Conservation (phyloP, 2,329 filamentous ascomycete genomes). For the Cadophora sp. region DNA sequence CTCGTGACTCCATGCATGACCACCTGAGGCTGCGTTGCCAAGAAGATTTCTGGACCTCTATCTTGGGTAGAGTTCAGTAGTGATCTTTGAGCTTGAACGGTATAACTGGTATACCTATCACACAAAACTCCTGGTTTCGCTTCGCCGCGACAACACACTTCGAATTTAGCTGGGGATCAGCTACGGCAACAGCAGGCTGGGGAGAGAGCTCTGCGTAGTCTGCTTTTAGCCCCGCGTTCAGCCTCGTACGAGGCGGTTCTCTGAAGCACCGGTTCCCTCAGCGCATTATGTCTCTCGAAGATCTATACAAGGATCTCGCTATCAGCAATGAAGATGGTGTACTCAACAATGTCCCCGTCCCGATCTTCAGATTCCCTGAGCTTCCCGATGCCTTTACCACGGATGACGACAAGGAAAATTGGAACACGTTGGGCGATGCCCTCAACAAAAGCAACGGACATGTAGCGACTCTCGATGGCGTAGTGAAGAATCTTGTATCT, state of each 20-base stretch:
- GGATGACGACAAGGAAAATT: neutral
- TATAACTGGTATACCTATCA: no score
- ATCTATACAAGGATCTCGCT: neutral
- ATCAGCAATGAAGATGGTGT: neutral
- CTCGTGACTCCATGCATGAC: neutral
- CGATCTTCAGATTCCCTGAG: neutral
- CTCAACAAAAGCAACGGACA: conserved; percentile 4
- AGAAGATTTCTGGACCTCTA: neutral
- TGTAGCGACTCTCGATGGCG: neutral
- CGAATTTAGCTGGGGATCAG: neutral
- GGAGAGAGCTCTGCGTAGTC: neutral
- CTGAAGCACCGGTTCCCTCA: neutral
- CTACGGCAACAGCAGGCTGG: neutral
- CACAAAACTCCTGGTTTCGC: no score
- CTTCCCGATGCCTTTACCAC: neutral
- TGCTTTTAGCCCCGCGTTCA: neutral
- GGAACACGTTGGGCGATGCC: neutral
- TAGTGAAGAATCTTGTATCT: neutral
- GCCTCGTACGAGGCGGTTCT: neutral
- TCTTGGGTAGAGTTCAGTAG: neutral
- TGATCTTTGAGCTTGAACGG: no score
- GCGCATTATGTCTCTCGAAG: conserved; percentile 7
- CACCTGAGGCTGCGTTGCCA: neutral
- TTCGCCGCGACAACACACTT: no score
- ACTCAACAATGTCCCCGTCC: neutral